Evolutionary conservation across 169 alveolate species (phyloP).

Genomic region (Cryptosporidium sp.): DNA sequence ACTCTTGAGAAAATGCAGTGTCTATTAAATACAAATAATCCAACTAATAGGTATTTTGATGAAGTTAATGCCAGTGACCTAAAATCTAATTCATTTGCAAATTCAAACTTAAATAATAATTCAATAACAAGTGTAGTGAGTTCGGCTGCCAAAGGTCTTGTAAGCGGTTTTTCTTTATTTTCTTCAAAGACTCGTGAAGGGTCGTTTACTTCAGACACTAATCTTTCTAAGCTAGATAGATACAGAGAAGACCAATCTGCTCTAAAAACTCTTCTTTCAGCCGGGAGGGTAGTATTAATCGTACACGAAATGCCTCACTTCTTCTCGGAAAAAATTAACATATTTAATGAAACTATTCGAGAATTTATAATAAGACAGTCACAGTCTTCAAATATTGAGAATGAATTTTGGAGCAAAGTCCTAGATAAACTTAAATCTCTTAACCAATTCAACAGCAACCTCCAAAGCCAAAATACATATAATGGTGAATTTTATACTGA

Average conservation of each 20-base stretch:
- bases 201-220: slow-evolving; percentile 59
- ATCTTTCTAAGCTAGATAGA: slow-evolving; percentile 60
- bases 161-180: slow-evolving; percentile 62
- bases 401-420: slow-evolving; percentile 57
- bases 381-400: slow-evolving; percentile 33
- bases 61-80: slow-evolving; percentile 1
- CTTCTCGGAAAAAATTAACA: slow-evolving; percentile 50
- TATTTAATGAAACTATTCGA: slow-evolving; percentile 19
- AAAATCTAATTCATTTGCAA: slow-evolving; percentile 8
- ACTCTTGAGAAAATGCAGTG: slow-evolving; percentile 76
- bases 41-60: background rate
- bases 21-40: slow-evolving; percentile 18
- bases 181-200: slow-evolving; percentile 73
- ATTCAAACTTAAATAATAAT: slow-evolving; percentile 8
- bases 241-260: slow-evolving; percentile 74
- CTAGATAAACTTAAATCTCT: slow-evolving; percentile 8
- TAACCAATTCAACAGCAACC: slow-evolving; percentile 6
- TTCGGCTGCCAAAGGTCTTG: slow-evolving; percentile 72
- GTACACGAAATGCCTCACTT: slow-evolving; percentile 74
- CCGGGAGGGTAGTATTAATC: slow-evolving; percentile 67
- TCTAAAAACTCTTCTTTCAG: slow-evolving; percentile 53
- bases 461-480: slow-evolving; percentile 1
- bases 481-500: background rate
- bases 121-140: slow-evolving; percentile 60
- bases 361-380: slow-evolving; percentile 61